phyloP scores from a whole-genome alignment of 805 yeast species.

The Cyberlindnera xishuangbannaensis region DNA sequence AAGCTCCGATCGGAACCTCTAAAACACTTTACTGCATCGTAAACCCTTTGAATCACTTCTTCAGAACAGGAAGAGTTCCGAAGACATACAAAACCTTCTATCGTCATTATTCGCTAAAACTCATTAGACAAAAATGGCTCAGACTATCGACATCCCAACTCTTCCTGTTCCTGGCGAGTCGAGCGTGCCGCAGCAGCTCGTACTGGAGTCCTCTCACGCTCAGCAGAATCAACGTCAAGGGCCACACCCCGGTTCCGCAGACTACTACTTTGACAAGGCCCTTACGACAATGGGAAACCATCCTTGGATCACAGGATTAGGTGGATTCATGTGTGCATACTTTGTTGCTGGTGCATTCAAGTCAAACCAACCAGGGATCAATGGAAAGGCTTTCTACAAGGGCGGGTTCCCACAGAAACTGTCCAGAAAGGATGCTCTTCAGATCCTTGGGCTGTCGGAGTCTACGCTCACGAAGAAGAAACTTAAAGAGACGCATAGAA shows the following conservation, averaged over 20 bases:
- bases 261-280: constrained; percentile 60
- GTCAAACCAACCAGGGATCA: constrained; percentile 30
- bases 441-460: constrained; percentile 71
- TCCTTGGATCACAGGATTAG: constrained; percentile 68
- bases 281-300: constrained; percentile 62
- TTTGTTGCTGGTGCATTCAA: constrained; percentile 64
- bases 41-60: no score
- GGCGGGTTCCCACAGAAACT: constrained; percentile 94
- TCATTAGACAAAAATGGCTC: constrained; percentile 12
- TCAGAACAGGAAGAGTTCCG: no score
- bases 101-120: not conserved
- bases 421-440: constrained; percentile 84
- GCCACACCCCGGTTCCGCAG: constrained; percentile 32
- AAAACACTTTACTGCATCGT: no score
- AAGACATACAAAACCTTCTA: no score
- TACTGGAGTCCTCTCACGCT: constrained; percentile 6
- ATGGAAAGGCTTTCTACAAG: constrained; percentile 54
- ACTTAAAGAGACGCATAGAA: constrained; percentile 75
- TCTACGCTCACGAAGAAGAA: constrained; percentile 54
- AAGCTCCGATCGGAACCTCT: no score
- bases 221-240: constrained; percentile 17
- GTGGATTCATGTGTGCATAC: constrained; percentile 59
- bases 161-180: constrained; percentile 52
- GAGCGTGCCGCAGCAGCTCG: constrained; percentile 23
- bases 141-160: constrained; percentile 47